Evolutionary conservation across 805 yeast genomes (phyloP).

Genomic region (Teunomyces cretensis): DNA sequence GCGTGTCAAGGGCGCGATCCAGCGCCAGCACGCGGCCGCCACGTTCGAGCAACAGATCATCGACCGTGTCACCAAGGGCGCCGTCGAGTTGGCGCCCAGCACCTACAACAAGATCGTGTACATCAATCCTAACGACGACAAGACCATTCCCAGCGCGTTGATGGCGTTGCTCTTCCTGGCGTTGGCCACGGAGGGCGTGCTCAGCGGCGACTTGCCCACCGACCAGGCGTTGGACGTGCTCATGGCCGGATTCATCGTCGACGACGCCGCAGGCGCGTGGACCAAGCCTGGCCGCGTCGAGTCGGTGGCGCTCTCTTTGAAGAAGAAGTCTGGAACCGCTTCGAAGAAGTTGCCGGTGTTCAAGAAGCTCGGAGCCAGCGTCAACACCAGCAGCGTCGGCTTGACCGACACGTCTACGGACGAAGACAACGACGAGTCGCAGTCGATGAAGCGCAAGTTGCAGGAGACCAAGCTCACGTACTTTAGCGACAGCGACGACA

Average conservation of each 20-base stretch:
- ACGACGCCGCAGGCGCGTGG: conserved; percentile 47
- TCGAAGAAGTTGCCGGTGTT: conserved; percentile 19
- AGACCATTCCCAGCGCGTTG: conserved; percentile 47
- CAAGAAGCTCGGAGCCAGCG: conserved; percentile 12
- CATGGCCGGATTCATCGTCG: conserved; percentile 61
- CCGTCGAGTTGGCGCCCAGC: conserved; percentile 35
- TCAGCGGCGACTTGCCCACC: conserved; percentile 53
- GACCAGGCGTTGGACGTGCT: conserved; percentile 60
- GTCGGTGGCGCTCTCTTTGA: conserved; percentile 29
- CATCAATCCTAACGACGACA: conserved; percentile 53
- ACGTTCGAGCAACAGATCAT: conserved; percentile 49
- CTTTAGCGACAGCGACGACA: conserved; percentile 46
- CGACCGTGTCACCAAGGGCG: conserved; percentile 54
- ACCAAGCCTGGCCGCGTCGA: conserved; percentile 46
- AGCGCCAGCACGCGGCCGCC: conserved; percentile 24
- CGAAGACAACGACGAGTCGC: conserved; percentile 33
- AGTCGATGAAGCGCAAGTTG: conserved; percentile 43
- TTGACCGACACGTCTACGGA: conserved; percentile 49
- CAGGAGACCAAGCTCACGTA: conserved; percentile 51
- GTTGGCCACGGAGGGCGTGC: conserved; percentile 44
- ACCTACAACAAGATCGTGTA: conserved; percentile 49
- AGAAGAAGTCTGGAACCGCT: conserved; percentile 15
- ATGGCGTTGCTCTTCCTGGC: conserved; percentile 39
- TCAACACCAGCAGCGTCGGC: conserved; percentile 19
- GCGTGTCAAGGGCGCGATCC: conserved; percentile 32